A percentile compares a stretch with the other conserved stretches of the same genome.
These are phyloP conservation scores for Solanum aculeatissimum DNA, from an alignment of 305 asterid species.

Conservation along the genomic window DNA sequence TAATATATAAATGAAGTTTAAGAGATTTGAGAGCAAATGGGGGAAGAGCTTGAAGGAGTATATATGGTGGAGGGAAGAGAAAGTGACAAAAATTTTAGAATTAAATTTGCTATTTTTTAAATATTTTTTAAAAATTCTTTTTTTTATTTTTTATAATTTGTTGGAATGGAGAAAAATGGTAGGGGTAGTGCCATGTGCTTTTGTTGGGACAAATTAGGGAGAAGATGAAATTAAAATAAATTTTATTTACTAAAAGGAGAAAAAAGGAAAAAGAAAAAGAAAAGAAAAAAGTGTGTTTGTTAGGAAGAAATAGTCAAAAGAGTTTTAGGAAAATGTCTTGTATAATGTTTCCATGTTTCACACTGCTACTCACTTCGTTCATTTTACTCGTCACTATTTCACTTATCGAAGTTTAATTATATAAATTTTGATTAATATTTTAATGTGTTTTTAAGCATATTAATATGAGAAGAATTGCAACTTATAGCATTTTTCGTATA, in stretches of 20 bases:
- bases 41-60: constrained; percentile 27
- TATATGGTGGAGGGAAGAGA: constrained; percentile 50
- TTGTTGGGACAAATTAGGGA: constrained; percentile 17
- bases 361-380: no score
- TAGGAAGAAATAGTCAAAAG: constrained; percentile 7
- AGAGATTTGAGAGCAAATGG: constrained; percentile 10
- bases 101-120: constrained; percentile 18
- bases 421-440: no score
- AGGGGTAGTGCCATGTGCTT: constrained; percentile 41
- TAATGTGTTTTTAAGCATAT: no score
- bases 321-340: constrained; percentile 4
- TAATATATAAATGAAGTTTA: neutral
- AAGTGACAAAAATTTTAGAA: constrained; percentile 24
- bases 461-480: no score
- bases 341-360: constrained; percentile 1
- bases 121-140: neutral
- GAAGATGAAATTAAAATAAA: neutral
- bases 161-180: neutral
- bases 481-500: no score
- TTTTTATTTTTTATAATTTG: neutral
- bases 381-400: no score
- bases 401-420: no score
- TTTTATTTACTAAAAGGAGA: neutral
- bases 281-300: neutral
- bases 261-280: neutral